Evolutionary conservation across 2,329 filamentous ascomycete genomes (phyloP).

Genomic region (Penicillium sp.): DNA sequence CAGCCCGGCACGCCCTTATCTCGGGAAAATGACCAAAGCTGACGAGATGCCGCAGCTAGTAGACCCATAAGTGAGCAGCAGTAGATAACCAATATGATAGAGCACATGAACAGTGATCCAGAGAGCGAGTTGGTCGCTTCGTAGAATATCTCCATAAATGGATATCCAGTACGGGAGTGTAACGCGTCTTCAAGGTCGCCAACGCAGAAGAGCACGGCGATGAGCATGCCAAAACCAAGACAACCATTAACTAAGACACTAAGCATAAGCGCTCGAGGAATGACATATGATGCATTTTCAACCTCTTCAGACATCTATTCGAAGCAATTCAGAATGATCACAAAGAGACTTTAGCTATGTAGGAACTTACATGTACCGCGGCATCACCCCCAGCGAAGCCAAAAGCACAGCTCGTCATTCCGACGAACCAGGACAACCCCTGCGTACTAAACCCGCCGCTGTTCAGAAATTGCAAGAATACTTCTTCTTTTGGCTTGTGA

Average conservation of each 20-base stretch:
- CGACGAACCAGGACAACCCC: slow-evolving; percentile 42
- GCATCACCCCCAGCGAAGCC: slow-evolving; percentile 40
- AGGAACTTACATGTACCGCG: slow-evolving; percentile 37
- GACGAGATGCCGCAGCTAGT: slow-evolving; percentile 48
- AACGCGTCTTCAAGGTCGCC: slow-evolving; percentile 32
- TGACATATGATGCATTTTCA: slow-evolving; percentile 34
- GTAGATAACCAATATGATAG: slow-evolving; percentile 29
- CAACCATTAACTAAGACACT: slow-evolving; percentile 37
- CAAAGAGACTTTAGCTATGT: not conserved
- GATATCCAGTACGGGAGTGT: slow-evolving; percentile 29
- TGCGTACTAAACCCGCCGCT: slow-evolving; percentile 45
- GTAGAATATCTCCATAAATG: slow-evolving; percentile 36
- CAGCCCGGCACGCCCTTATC: slow-evolving; percentile 30
- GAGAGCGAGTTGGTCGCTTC: slow-evolving; percentile 29
- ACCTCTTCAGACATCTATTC: slow-evolving; percentile 42
- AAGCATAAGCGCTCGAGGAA: slow-evolving; percentile 35
- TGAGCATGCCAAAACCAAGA: slow-evolving; percentile 38
- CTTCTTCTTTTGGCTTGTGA: slow-evolving; percentile 41
- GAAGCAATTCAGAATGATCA: not conserved
- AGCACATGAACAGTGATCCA: slow-evolving; percentile 17
- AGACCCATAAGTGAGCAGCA: slow-evolving; percentile 34
- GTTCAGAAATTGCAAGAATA: slow-evolving; percentile 52
- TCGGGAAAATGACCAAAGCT: slow-evolving; percentile 30
- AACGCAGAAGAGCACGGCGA: slow-evolving; percentile 41
- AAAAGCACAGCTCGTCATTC: slow-evolving; percentile 37